Evolutionary conservation across 2,329 filamentous ascomycete species (phyloP), one percentile per base, ranked within the genome.

Genomic region (Penicillium sp.): DNA sequence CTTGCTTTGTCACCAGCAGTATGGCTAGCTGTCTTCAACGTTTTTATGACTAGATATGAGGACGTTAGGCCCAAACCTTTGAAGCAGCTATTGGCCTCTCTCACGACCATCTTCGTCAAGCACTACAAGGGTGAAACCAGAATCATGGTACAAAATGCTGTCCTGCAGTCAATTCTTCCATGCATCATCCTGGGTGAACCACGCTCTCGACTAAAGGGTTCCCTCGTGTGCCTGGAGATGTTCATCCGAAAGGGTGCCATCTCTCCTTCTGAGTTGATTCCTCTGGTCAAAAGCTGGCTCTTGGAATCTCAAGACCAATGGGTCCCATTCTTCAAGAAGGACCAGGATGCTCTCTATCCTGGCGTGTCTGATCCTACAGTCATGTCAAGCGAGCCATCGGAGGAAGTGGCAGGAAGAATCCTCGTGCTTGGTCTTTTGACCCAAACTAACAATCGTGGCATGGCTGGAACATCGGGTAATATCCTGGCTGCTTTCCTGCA

Each of bases 11-110:
- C 71, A 3, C 47, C 67, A 6, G 61, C 68, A 15, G 70, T 64
- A 26, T 80, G 77, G 77, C 57, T 72, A 20, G 63, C 70, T 22
- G 65, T 75, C 15, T 77, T 78, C 49, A 68, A 75, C 20, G 63
- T 73, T 26, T 75, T 70, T 43, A 63, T 79, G 49, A 67, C 65
- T 53, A 71, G 72, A 29, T 79, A 73, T 59, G 73, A 76, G 55
- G 73, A 75, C 58, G 67, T 71, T 7, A 77, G 75, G 49, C 70
- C 73, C 22, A 79, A 77, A 62, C 72, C 76, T 22, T 70, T 79
- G 64, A 75, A 75, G 59, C 75, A 78, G 55, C 67, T 80, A 2
- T 56, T 80, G 47, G 65, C 69, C 49, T 73, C 74, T n/a, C 54
- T 79, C 53, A 66, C 67, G 35, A 70, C 63, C 20, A 69, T 74